Percentiles rank a stretch among this genome's conserved stretches.
Evolutionary conservation across 1,284 basidiomycete genomes (phyloP).

Genomic region (Puccinia horiana): DNA sequence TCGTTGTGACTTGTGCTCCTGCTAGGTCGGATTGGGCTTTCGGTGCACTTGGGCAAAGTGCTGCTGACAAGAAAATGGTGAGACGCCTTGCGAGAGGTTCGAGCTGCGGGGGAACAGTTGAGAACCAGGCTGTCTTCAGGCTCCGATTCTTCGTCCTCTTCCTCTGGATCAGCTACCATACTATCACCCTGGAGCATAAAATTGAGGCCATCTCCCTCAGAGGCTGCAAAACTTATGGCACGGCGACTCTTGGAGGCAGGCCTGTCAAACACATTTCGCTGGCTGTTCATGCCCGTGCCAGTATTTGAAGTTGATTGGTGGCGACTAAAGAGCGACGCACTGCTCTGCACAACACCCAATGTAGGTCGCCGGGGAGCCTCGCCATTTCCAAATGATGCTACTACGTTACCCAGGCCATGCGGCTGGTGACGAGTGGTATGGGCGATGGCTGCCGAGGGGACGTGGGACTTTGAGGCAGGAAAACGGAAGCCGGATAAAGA

Average conservation of each 20-base stretch:
- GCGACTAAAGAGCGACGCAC: slow-evolving; percentile 35
- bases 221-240: slow-evolving; percentile 46
- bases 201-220: slow-evolving; percentile 11
- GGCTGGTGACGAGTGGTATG: not conserved
- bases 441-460: not conserved
- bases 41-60: slow-evolving; percentile 40
- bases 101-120: slow-evolving; percentile 40
- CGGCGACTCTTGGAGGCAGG: slow-evolving; percentile 43
- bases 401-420: not conserved
- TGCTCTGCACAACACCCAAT: slow-evolving; percentile 44
- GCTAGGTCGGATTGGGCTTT: slow-evolving; percentile 1
- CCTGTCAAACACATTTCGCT: slow-evolving; percentile 31
- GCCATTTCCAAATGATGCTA: not conserved
- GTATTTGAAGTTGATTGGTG: slow-evolving; percentile 15
- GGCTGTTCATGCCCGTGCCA: not conserved
- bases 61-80: slow-evolving; percentile 14
- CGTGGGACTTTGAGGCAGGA: slow-evolving; percentile 33
- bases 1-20: slow-evolving; percentile 1
- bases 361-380: not conserved
- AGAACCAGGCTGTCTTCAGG: slow-evolving; percentile 8
- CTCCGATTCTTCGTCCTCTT: slow-evolving; percentile 46
- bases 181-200: slow-evolving; percentile 9
- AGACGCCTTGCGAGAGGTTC: not conserved
- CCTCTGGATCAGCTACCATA: slow-evolving; percentile 12
- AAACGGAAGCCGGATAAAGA: slow-evolving; percentile 46